A percentile compares a stretch with the other conserved stretches of the same genome.
phyloP scores from a whole-genome alignment of 306 rosid species.

The Dalbergia cultrata region DNA sequence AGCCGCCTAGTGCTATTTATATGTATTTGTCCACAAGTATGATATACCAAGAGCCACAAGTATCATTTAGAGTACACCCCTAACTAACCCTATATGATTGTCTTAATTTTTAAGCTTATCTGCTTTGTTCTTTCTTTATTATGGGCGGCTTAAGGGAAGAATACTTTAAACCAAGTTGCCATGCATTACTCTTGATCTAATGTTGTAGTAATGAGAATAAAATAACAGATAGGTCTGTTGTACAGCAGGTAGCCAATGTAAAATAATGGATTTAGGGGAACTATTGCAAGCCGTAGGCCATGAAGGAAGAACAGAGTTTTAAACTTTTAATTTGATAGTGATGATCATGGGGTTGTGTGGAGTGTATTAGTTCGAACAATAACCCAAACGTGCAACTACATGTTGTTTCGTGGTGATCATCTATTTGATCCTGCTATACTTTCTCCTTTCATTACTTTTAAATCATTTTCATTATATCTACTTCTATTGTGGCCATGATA shows the following conservation, averaged over 20 bases:
- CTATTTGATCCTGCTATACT: too few relatives aligned
- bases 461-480: too few relatives aligned
- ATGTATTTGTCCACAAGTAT: conserved; percentile 45
- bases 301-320: background rate
- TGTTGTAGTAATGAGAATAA: background rate
- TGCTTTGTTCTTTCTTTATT: conserved; percentile 30
- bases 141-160: conserved; percentile 35
- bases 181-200: conserved; percentile 17
- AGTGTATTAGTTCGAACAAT: background rate
- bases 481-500: too few relatives aligned
- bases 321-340: background rate
- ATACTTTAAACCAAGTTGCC: conserved; percentile 15
- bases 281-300: background rate
- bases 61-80: conserved; percentile 7
- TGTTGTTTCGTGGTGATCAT: too few relatives aligned
- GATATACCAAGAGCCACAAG: conserved; percentile 40
- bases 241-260: background rate
- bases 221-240: background rate
- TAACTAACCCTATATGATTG: background rate
- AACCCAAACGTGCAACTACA: too few relatives aligned
- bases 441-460: too few relatives aligned
- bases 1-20: conserved; percentile 11
- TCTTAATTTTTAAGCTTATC: conserved; percentile 36
- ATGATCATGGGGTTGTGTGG: background rate
- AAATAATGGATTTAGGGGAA: background rate